Evolutionary conservation across 2,329 filamentous ascomycete species (phyloP), one percentile per base, ranked within the genome.

Genomic region (Microascus cirrosus): DNA sequence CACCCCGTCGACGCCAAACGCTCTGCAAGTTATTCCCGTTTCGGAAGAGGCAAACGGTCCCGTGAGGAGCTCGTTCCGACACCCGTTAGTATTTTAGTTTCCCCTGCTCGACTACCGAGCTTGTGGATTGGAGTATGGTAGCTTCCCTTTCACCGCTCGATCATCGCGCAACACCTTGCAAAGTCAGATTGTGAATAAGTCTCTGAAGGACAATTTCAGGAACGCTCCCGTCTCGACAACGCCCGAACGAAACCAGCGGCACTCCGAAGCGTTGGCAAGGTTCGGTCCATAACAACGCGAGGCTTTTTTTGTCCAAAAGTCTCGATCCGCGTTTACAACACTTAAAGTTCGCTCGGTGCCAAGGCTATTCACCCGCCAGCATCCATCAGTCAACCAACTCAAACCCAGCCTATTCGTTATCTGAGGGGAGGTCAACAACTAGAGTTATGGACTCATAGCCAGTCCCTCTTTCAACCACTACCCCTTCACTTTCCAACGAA

Each of bases 1-100:
- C 45, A 12, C n/a, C 45, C 8, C 45, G 20, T 50, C 20, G 20
- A 8, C 22, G 45, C 22, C 45, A 5, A 24, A 24, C 45, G 12
- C 42, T 35, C 55, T 56, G n/a, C 55, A 56, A 35, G 39, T 56
- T 45, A 18, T 34, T 56, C 55, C 42, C 45, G 25, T 50, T 56
- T 36, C 55, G 55, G 55, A 56, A 50, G 42, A 56, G 54, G 36
- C 45, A 34, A 56, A 42, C 28, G 42, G 25, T 36, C 55, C 32
- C 55, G 55, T 56, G 55, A 56, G 18, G 42, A 42, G 34, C 22
- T 50, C 11, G 45, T 24, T 50, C 22, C 45, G n/a, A 50, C 22
- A 22, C 45, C 6, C 3, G 7, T 24, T 13, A 8, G 20, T 24
- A 15, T 45, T 50, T 50, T 50, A 22, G 45, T 22, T 6, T 8